Evolutionary conservation across 495 filamentous ascomycete species (phyloP).

Genomic region (Emericellopsis terricola): DNA sequence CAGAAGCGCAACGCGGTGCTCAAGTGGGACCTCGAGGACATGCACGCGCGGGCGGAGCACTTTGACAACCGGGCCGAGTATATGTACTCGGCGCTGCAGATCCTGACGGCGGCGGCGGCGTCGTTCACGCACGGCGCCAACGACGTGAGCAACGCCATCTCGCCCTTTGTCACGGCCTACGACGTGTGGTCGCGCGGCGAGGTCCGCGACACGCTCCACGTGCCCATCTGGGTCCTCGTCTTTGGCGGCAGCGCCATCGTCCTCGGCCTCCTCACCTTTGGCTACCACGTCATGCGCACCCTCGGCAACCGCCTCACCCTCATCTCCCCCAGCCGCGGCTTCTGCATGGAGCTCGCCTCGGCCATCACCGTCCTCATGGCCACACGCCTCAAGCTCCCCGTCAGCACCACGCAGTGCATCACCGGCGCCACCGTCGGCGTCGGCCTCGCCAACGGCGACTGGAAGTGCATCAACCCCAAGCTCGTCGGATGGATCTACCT

Average conservation of each 20-base stretch:
- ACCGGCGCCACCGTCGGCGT: conserved; percentile 33
- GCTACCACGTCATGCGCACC: conserved; percentile 44
- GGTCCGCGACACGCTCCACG: conserved; percentile 20
- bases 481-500: conserved; percentile 29
- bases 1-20: conserved; percentile 3
- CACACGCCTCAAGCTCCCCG: conserved; percentile 33
- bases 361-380: conserved; percentile 40
- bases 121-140: conserved; percentile 44
- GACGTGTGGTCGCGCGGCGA: conserved; percentile 29
- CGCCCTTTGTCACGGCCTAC: conserved; percentile 37
- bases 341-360: conserved; percentile 39
- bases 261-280: conserved; percentile 36
- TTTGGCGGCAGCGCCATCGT: conserved; percentile 28
- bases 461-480: conserved; percentile 37
- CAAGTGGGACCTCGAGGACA: conserved; percentile 1
- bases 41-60: conserved; percentile 21
- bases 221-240: conserved; percentile 36
- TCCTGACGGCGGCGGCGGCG: conserved; percentile 35
- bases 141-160: conserved; percentile 40
- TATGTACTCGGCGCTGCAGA: conserved; percentile 39
- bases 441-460: conserved; percentile 27
- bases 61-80: conserved; percentile 41
- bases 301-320: conserved; percentile 45
- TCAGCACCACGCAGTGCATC: conserved; percentile 34
- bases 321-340: conserved; percentile 30